Conservation (phyloP, 768 basidiomycete genomes). For the Cystofilobasidium capitatum region DNA sequence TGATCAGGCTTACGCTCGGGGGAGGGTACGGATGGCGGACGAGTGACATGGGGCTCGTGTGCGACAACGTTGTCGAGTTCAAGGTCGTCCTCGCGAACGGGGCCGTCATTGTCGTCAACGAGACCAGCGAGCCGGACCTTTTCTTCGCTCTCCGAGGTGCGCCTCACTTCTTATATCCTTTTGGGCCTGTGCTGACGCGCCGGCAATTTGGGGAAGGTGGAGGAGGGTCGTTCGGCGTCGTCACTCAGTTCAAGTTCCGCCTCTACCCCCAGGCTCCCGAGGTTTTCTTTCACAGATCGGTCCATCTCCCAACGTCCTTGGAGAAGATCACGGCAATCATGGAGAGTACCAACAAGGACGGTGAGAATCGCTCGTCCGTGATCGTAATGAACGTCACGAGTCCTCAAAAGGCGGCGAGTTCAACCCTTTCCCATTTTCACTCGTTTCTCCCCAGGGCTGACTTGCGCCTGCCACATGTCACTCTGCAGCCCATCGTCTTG, state of each 20-base stretch:
- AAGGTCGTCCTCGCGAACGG: not conserved
- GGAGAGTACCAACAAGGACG: not conserved
- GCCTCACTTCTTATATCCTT: not conserved
- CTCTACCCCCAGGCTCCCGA: conserved; percentile 20
- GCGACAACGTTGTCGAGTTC: conserved; percentile 3
- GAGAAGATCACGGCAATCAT: not conserved
- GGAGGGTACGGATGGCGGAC: conserved; percentile 17
- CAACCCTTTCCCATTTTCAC: not conserved
- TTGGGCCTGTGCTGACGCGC: not conserved
- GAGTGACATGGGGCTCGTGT: not conserved
- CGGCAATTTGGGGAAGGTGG: not conserved
- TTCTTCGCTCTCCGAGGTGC: conserved; percentile 11
- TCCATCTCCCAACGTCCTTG: not conserved
- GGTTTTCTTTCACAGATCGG: conserved; percentile 19
- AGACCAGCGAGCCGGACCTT: not conserved
- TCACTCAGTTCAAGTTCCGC: conserved; percentile 23
- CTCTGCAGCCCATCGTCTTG: conserved; percentile 1
- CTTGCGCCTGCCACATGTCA: not conserved
- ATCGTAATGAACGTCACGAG: conserved; percentile 9
- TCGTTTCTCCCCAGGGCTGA: not conserved
- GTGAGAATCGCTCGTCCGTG: not conserved
- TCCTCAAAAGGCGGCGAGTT: not conserved
- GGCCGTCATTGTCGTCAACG: not conserved
- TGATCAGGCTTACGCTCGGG: not conserved
- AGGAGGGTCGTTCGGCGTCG: conserved; percentile 24